Conservation (phyloP, 305 asterid species). For the Coffea humblotiana region DNA sequence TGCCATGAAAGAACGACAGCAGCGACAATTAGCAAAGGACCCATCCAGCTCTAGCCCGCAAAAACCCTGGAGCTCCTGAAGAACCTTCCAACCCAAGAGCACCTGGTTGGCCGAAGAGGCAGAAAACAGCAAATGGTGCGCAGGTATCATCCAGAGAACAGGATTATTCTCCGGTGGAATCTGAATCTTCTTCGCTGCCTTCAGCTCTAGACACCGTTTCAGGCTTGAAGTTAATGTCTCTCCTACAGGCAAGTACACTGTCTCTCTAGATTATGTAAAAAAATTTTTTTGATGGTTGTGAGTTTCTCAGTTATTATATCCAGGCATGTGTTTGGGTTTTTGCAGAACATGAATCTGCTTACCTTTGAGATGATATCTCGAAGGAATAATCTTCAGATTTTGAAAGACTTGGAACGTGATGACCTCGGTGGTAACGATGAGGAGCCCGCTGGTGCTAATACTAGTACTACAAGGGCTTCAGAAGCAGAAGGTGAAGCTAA, state of each 20-base stretch:
- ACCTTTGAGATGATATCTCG: background rate
- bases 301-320: no score
- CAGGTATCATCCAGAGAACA: no score
- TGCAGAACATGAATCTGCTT: background rate
- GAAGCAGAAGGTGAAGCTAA: no score
- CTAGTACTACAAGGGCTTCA: background rate
- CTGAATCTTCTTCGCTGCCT: background rate
- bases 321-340: no score
- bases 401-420: background rate
- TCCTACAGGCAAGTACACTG: background rate
- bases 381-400: background rate
- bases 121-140: no score
- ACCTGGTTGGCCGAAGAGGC: background rate
- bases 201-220: background rate
- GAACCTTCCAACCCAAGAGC: background rate
- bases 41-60: background rate
- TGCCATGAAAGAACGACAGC: background rate
- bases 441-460: background rate
- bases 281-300: background rate
- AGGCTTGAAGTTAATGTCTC: background rate
- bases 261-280: no score
- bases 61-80: background rate
- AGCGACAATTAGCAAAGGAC: background rate
- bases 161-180: no score
- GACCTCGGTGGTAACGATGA: background rate